Evolutionary conservation across 176 grass and related monocot genomes (phyloP), one percentile per base, ranked within the genome.

Genomic region (Chloris gayana): DNA sequence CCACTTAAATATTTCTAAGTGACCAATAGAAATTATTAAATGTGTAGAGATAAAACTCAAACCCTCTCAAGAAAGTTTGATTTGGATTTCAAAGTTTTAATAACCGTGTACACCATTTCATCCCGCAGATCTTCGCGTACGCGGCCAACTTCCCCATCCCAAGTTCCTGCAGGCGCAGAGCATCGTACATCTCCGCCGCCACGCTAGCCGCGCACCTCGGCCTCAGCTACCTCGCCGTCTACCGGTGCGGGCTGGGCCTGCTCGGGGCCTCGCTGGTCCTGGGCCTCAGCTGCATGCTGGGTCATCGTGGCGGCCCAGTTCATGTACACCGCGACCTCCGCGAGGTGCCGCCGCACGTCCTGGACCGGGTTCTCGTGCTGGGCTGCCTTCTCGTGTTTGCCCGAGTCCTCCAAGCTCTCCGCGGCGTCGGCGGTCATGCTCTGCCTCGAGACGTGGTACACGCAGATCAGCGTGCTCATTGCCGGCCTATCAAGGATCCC

Each of bases 71-170:
- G n/a, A n/a, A n/a, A n/a, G n/a, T n/a, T n/a, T n/a, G n/a, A n/a
- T n/a, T n/a, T n/a, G n/a, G n/a, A n/a, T n/a, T n/a, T n/a, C n/a
- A n/a, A n/a, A n/a, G n/a, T n/a, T n/a, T n/a, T n/a, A n/a, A n/a
- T n/a, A n/a, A n/a, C n/a, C n/a, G n/a, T n/a, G n/a, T n/a, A n/a
- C n/a, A n/a, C n/a, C n/a, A n/a, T n/a, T n/a, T n/a, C n/a, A 94
- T 97, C 80, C 94, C 94, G 24, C 91, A 97, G 81, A 97, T 94
- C 75, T 97, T 97, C 35, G 91, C 89, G 13, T 97, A 97, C 74
- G 89, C 89, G 0, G 87, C 80, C 26, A 94, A 92, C 80, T 94
- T 94, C 76, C 91, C 94, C 25, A 92, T 90, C 50, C 91, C 34
- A 97, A 94, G 77, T 97, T 97, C 81, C 34, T 97, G 62, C 91